Evolutionary conservation across 169 alveolate species (phyloP).

Genomic region (Eimeria falciformis): DNA sequence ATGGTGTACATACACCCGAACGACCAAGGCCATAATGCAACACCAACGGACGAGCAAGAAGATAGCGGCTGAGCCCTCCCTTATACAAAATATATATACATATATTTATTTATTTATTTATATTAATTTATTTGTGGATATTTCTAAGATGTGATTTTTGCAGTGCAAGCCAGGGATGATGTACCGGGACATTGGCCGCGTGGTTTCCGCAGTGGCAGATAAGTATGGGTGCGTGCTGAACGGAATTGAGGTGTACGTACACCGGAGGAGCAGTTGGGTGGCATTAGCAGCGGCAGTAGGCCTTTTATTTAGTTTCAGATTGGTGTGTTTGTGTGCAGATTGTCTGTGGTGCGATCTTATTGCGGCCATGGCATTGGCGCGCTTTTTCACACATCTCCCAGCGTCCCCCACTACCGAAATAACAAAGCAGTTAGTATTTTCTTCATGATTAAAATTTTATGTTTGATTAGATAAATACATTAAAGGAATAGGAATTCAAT

Average conservation of each 20-base stretch:
- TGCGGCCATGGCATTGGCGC: conserved; percentile 99
- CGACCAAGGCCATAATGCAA: too few species aligned
- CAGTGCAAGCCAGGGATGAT: conserved; percentile 97
- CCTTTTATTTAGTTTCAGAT: too few species aligned
- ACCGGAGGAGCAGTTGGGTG: background rate
- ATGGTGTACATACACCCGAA: background rate
- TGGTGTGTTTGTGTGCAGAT: background rate
- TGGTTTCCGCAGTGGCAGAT: conserved; percentile 89
- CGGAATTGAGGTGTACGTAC: background rate
- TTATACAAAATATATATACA: background rate
- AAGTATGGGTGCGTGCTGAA: conserved; percentile 76
- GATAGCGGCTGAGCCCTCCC: too few species aligned
- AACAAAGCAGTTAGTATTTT: conserved; percentile 96
- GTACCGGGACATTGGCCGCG: conserved; percentile 97
- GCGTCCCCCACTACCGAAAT: conserved; percentile 97
- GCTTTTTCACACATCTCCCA: conserved; percentile 97
- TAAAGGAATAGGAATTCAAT: too few species aligned
- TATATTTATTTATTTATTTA: background rate
- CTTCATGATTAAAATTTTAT: background rate
- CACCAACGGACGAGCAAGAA: too few species aligned
- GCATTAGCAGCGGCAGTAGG: background rate
- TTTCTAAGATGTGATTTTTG: background rate
- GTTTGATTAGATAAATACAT: too few species aligned
- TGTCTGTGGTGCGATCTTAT: conserved; percentile 86
- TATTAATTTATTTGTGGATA: background rate